Percentiles rank a stretch among this genome's conserved stretches.
phyloP scores from a whole-genome alignment of 371 early-diverging fungal genomes.

The Saksenaea oblongispora region DNA sequence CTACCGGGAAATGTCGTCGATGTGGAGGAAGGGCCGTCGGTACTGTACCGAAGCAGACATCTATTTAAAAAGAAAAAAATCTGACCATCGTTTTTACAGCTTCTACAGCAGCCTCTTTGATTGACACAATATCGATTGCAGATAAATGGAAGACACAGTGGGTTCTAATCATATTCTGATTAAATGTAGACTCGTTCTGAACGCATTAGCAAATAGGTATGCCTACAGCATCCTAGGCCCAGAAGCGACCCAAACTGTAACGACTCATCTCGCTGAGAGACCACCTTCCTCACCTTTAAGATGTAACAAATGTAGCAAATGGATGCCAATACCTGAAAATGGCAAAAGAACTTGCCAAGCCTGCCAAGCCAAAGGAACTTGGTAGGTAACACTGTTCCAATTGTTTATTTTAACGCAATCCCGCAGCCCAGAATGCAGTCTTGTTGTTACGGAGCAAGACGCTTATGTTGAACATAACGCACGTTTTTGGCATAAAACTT shows the following conservation, averaged over 20 bases:
- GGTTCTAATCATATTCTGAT: slow-evolving; percentile 6
- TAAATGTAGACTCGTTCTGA: background rate
- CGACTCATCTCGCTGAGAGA: slow-evolving; percentile 8
- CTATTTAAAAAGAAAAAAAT: background rate
- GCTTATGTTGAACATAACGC: slow-evolving; percentile 46
- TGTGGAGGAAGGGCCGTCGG: slow-evolving; percentile 63
- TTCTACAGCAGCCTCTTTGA: slow-evolving; percentile 50
- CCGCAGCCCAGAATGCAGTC: slow-evolving; percentile 43
- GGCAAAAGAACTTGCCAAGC: background rate
- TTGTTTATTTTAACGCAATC: background rate
- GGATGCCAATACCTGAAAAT: background rate
- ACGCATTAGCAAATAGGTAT: slow-evolving; percentile 23
- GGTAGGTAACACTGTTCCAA: slow-evolving; percentile 22
- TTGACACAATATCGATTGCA: slow-evolving; percentile 29
- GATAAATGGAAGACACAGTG: slow-evolving; percentile 53
- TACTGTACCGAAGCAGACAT: slow-evolving; percentile 16
- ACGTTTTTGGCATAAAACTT: slow-evolving; percentile 53
- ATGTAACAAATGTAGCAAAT: slow-evolving; percentile 23
- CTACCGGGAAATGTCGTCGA: slow-evolving; percentile 54
- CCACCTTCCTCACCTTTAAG: slow-evolving; percentile 22
- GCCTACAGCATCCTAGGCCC: slow-evolving; percentile 42
- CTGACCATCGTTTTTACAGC: slow-evolving; percentile 18
- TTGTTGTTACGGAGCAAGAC: slow-evolving; percentile 42
- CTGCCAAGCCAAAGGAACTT: slow-evolving; percentile 21
- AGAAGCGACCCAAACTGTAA: slow-evolving; percentile 10